Evolutionary conservation across 164 flowering plant species (phyloP).

Genomic region (Houttuynia cordata): DNA sequence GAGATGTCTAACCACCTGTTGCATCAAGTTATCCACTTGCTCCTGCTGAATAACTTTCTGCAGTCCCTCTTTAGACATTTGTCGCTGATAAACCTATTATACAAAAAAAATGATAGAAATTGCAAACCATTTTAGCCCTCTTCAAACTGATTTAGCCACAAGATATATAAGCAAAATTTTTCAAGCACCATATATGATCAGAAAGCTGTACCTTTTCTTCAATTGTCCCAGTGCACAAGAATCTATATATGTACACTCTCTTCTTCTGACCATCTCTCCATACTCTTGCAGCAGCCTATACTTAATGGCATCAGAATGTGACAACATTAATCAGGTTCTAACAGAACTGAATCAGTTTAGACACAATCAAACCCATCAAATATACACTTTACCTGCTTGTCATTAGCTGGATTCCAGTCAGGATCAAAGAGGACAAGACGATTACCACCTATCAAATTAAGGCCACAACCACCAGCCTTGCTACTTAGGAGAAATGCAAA

Average conservation of each 20-base stretch:
- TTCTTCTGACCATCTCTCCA: constrained; percentile 99
- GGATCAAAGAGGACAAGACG: constrained; percentile 95
- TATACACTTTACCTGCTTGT: constrained; percentile 65
- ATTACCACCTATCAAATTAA: constrained; percentile 95
- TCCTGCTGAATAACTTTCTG: constrained; percentile 96
- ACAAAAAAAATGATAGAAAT: background rate
- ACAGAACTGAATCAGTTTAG: background rate
- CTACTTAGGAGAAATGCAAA: constrained; percentile 96
- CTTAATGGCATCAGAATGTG: background rate
- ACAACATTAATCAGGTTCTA: too few relatives aligned
- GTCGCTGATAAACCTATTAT: constrained; percentile 89
- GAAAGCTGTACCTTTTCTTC: constrained; percentile 73
- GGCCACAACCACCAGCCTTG: constrained; percentile 99
- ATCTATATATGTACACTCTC: constrained; percentile 93
- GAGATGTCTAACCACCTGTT: constrained; percentile 27
- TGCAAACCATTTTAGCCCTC: background rate
- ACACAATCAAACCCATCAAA: background rate
- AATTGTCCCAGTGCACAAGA: constrained; percentile 91
- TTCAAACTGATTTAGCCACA: background rate
- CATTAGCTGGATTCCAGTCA: constrained; percentile 99
- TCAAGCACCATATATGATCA: background rate
- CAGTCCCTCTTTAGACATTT: constrained; percentile 99
- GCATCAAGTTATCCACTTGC: constrained; percentile 29
- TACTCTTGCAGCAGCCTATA: constrained; percentile 96
- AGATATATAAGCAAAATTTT: background rate